Evolutionary conservation across 768 basidiomycete species (phyloP).

Genomic region (Auricularia sp.): DNA sequence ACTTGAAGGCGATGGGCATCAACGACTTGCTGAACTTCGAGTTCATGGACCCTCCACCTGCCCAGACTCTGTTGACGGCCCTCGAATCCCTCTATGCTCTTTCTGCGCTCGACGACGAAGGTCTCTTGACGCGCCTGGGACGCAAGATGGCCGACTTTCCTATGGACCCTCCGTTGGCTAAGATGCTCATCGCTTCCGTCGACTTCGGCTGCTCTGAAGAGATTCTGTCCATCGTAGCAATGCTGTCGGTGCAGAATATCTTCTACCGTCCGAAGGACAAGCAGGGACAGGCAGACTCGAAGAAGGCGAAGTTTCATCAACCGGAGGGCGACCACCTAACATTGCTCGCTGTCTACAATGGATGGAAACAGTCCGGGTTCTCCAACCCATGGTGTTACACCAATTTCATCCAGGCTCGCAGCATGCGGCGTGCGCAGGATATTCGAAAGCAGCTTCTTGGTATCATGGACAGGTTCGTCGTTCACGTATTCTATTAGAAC

Average conservation of each 20-base stretch:
- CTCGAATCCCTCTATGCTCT: constrained; percentile 90
- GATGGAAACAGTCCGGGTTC: constrained; percentile 94
- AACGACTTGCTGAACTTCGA: constrained; percentile 97
- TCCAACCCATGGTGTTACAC: constrained; percentile 99
- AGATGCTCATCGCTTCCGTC: constrained; percentile 97
- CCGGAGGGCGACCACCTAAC: constrained; percentile 96
- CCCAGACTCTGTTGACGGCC: constrained; percentile 93
- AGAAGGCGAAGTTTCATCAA: constrained; percentile 99
- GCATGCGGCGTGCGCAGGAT: constrained; percentile 95
- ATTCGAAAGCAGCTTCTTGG: constrained; percentile 94
- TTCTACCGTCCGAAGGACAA: constrained; percentile 99
- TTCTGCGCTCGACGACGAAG: constrained; percentile 94
- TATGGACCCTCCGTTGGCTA: constrained; percentile 91
- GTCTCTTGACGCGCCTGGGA: constrained; percentile 84
- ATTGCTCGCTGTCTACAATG: constrained; percentile 90
- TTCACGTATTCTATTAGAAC: too few relatives aligned
- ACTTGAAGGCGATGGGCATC: constrained; percentile 98
- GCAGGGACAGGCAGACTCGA: constrained; percentile 97
- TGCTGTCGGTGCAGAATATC: constrained; percentile 92
- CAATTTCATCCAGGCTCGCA: constrained; percentile 96
- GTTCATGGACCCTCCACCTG: constrained; percentile 98
- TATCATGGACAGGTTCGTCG: constrained; percentile 89
- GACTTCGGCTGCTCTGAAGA: constrained; percentile 98
- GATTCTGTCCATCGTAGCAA: constrained; percentile 92
- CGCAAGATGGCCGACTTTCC: constrained; percentile 99